These are phyloP conservation scores for Erigeron philadelphicus DNA, from an alignment of 140 eudicot species.

Conservation along the genomic window DNA sequence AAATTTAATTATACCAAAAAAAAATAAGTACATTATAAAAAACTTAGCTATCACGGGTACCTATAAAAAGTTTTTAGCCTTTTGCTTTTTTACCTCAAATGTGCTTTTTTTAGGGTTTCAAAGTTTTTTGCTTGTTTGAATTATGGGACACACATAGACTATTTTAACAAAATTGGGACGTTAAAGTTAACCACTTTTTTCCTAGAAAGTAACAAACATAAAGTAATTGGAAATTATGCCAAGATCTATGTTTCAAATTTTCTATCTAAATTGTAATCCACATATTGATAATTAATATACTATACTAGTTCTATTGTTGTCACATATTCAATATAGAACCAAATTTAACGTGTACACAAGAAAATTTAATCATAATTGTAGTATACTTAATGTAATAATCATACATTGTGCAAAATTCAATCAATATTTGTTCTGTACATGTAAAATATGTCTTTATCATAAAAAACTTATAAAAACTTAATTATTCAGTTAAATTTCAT, in stretches of 20 bases:
- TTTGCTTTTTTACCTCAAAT: constrained; percentile 7
- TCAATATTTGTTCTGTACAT: background rate
- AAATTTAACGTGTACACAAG: no score
- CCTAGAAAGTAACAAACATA: constrained; percentile 23
- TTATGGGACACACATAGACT: constrained; percentile 7
- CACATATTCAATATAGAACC: background rate
- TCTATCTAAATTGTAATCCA: constrained; percentile 12
- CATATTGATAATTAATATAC: background rate
- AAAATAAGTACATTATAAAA: background rate
- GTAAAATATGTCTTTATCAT: no score
- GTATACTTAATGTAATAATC: no score
- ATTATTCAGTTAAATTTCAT: no score
- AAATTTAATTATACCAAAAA: background rate
- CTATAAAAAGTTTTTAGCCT: constrained; percentile 6
- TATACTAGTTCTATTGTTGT: background rate
- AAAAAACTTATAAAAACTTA: no score
- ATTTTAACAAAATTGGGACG: background rate
- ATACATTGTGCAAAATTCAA: background rate
- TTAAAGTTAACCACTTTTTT: constrained; percentile 20
- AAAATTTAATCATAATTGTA: no score
- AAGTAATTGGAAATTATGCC: constrained; percentile 6
- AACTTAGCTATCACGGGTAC: background rate
- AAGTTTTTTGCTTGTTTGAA: constrained; percentile 4
- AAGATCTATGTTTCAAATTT: constrained; percentile 36
- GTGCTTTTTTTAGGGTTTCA: constrained; percentile 22